Base-by-base conservation (phyloP, 2,329 filamentous ascomycete species). In the Thelonectria blattea region DNA sequence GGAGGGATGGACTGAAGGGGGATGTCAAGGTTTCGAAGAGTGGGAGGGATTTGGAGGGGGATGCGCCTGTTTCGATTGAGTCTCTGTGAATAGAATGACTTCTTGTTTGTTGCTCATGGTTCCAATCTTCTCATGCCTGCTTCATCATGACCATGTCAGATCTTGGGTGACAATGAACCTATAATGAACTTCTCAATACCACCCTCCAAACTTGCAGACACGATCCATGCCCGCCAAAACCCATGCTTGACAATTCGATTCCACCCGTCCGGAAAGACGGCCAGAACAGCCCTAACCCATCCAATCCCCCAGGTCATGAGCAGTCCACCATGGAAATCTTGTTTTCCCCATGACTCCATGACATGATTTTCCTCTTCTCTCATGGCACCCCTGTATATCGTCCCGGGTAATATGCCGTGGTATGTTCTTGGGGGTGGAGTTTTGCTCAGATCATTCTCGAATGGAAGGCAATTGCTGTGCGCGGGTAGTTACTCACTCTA, bases 1-100 rank as follows among this genome's bases (percentile, higher is more conserved):
- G 78, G 5, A 74, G 71, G 17, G 73, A 75, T 2, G 60, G 75
- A 11, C 71, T 84, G 24, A 77, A 75, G 61, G 82, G 82, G 11
- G 61, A 72, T 8, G 61, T 66, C 48, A 69, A 68, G 56, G 43
- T 73, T 17, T 39, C 52, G 8, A 60, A 72, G 15, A 64, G 41
- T 10, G 71, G 71, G 1, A 63, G 72, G 24, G 46, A 63, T 17
- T 39, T 73, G 45, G 64, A 68, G 14, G 71, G 71, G 8, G 72
- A 73, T 58, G 61, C 68, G 30, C 51, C 68, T 2, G 63, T 70
- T 10, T 68, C 68, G 1, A 73, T 73, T 34, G 61, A 71, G 60
- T 63, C 64, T 24, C 47, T 70, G 45, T 70, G 60, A 57, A 39
- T 20, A 24, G 18, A 45, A 45, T 45, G 5, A 20, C 18, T 32